These are phyloP conservation scores for Vitis riparia DNA, from an alignment of 164 flowering plant genomes.

Conservation along the genomic window DNA sequence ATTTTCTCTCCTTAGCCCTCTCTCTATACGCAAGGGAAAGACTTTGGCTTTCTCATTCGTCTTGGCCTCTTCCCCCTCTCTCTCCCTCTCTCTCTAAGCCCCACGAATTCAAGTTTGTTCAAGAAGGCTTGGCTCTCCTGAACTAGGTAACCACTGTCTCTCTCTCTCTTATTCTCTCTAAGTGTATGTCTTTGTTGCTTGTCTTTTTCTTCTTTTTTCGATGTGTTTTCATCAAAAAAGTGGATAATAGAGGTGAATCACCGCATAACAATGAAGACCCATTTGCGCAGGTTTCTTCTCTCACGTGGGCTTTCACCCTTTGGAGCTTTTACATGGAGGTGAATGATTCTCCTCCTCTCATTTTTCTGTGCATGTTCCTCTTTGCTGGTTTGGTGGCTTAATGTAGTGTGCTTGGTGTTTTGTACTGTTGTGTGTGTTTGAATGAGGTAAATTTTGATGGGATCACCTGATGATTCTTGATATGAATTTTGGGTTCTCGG, in stretches of 20 bases:
- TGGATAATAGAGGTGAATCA: conserved; percentile 20
- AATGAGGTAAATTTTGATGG: too few species aligned
- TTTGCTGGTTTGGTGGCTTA: neutral
- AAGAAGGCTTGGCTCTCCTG: conserved; percentile 11
- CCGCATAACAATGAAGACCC: conserved; percentile 22
- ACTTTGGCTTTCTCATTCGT: too few species aligned
- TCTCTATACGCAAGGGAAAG: too few species aligned
- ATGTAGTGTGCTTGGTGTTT: conserved; percentile 4
- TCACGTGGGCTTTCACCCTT: conserved; percentile 23
- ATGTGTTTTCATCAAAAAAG: conserved; percentile 12
- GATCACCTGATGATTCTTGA: neutral
- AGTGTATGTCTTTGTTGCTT: neutral
- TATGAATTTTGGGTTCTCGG: neutral
- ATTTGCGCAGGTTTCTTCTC: conserved; percentile 17
- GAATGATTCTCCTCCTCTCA: conserved; percentile 1
- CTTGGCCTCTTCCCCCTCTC: neutral
- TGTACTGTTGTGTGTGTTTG: neutral
- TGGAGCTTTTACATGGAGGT: conserved; percentile 23
- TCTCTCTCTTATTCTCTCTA: conserved; percentile 7
- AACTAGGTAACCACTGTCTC: conserved; percentile 9
- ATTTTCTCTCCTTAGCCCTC: too few species aligned
- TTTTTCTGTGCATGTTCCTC: neutral
- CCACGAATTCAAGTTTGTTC: conserved; percentile 8
- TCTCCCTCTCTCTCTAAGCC: conserved; percentile 4
- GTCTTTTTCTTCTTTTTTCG: conserved; percentile 5